Evolutionary conservation across 1,284 basidiomycete genomes (phyloP), one percentile per base, ranked within the genome.

Genomic region (Singerocomus rubriflavus): DNA sequence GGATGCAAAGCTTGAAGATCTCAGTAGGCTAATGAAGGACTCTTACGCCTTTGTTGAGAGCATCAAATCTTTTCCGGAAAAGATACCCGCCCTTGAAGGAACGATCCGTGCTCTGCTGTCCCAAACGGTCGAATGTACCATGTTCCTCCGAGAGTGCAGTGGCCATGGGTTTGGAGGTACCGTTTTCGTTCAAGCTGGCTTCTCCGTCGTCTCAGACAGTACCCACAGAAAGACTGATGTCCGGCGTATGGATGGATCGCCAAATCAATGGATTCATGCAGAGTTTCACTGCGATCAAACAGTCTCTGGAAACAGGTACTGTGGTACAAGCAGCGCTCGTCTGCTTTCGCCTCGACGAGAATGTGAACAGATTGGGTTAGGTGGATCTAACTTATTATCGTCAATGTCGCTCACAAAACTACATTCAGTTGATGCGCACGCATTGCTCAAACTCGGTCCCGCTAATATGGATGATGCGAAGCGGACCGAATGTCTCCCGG

Each of bases 101-200:
- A 59, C 53, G n/a, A 60, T 72, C 42, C 53, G 50, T 8, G 46
- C 51, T 1, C 52, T 72, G 14, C 34, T 65, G 4, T 56, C 58
- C 6, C 69, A 70, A 44, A 70, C 67, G 0, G 53, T 70, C 1
- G 67, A 72, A 55, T 70, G 69, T 16, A 63, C 51, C 21, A 59
- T 70, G 46, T 70, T 70, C 46, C 55, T 70, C 44, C 62, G 60
- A 7, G 70, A 70, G 51, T 71, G 63, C 36, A 61, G 53, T 38
- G 62, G 63, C 0, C 52, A 63, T 45, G 66, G 68, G 6, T 70
- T 72, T 34, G 56, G 57, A 51, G 54, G 69, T 70, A 53, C 10
- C 41, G 16, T 36, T 4, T 30, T 34, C 13, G 26, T 14, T 29
- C 25, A 2, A 2, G 0, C 5, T 2, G 8, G 13, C 10, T 12